Base-by-base conservation (phyloP, 164 flowering plant genomes). In the Annona cherimola region DNA sequence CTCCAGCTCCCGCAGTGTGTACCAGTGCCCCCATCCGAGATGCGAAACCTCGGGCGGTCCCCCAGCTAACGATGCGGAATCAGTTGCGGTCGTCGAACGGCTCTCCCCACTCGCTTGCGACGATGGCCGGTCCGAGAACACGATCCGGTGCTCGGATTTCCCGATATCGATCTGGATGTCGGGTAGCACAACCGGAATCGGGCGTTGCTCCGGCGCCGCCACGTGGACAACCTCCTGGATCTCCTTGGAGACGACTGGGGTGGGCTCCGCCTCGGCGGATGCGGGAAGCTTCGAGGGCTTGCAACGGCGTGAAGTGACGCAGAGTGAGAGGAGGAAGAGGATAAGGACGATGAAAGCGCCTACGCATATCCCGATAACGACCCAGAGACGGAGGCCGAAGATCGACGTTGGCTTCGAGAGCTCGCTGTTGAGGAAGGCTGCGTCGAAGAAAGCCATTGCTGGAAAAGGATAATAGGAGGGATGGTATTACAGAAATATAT, bases 21-120 rank as follows among this genome's bases (percentile, higher is more conserved):
- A 95, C 98, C 98, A 91, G 73, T 97, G 79, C 9, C 98, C 98
- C 99, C 99, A 95, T 35, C 99, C 99, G 61, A 93, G 83, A 80
- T 95, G 97, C 65, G 96, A 91, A 42, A 91, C 99, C 80, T 95
- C 97, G 16, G 98, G 98, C 66, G 73, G 73, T 3, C 78, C 82
- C 7, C 86, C 87, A 6, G 86, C 87, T 45, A 79, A 75, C 45
- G 94, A 85, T 63, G 81, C 83, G 60, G 92, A 83, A 39, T 91
- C 93, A 3, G 81, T 73, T 1, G 80, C 87, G 44, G 79, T 80
- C 19, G 82, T 80, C 20, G 92, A 91, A 63, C 84, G 75, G 73
- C 92, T 88, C 86, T 91, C 97, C 42, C 96, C 94, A 63, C 92
- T 87, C 46, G 81, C 83, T 6, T 79, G 85, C 42, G 89, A 85